These are phyloP conservation scores for Boletus huronensis DNA, from an alignment of 768 basidiomycete species.

Conservation along the genomic window DNA sequence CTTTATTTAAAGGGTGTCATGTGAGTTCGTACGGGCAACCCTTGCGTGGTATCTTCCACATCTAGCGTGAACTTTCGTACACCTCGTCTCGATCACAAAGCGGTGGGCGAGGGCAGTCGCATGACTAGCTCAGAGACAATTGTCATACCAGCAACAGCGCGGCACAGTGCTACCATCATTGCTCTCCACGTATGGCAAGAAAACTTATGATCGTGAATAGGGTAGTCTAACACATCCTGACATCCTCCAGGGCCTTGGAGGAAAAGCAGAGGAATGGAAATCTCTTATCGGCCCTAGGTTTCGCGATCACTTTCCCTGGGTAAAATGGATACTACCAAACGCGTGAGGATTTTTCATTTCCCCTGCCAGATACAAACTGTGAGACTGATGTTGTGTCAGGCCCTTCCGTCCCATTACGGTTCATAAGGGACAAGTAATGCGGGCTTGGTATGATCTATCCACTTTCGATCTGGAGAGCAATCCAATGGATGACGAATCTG, in stretches of 20 bases:
- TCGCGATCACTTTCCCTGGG: not conserved
- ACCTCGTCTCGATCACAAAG: not conserved
- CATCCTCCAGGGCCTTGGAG: not conserved
- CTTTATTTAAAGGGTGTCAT: not conserved
- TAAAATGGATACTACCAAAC: not conserved
- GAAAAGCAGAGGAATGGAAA: not conserved
- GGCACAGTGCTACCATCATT: not conserved
- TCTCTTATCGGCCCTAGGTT: not conserved
- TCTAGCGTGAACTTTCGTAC: not conserved
- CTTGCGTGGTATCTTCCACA: not conserved
- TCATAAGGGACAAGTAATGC: not conserved
- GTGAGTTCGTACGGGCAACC: not conserved
- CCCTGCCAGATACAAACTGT: not conserved
- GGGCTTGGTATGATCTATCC: not conserved
- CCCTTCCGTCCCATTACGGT: not conserved
- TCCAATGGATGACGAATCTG: not conserved
- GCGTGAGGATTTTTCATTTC: not conserved
- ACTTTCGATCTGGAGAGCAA: not conserved
- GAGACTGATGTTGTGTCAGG: not conserved
- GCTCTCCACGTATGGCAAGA: not conserved
- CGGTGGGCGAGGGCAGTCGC: not conserved
- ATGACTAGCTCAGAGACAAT: not conserved
- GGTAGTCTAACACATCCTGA: not conserved
- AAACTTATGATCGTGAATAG: not conserved
- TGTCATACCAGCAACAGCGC: not conserved